Percentiles rank a stretch among this genome's conserved stretches.
Conservation (phyloP, 2,329 filamentous ascomycete species). For the Fusarium torreyae region DNA sequence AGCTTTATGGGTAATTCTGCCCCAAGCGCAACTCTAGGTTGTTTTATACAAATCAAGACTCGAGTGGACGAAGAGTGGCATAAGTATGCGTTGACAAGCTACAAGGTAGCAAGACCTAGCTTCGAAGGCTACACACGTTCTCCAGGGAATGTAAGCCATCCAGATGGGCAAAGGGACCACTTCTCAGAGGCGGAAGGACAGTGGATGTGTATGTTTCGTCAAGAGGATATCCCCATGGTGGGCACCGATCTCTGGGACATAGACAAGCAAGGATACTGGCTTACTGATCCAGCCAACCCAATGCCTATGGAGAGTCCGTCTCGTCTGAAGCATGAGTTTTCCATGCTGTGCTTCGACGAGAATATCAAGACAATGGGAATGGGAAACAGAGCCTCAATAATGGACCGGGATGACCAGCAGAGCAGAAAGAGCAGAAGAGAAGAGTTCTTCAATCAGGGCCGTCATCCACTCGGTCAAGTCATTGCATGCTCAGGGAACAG, state of each 20-base stretch:
- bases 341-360: background rate
- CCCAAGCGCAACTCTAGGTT: background rate
- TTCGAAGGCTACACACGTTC: background rate
- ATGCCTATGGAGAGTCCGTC: background rate
- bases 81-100: background rate
- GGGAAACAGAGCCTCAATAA: background rate
- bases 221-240: background rate
- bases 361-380: no score
- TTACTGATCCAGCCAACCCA: background rate
- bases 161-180: background rate
- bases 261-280: background rate
- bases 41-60: background rate
- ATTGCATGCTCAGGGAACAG: background rate
- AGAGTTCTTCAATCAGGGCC: background rate
- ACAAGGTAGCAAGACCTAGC: background rate
- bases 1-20: background rate
- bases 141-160: background rate
- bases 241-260: background rate
- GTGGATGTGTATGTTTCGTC: background rate
- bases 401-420: no score
- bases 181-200: background rate
- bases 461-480: background rate
- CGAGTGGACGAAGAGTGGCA: background rate
- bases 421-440: background rate
- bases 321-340: background rate